phyloP scores from a whole-genome alignment of 1,284 basidiomycete species.

The Hemileia vastatrix region DNA sequence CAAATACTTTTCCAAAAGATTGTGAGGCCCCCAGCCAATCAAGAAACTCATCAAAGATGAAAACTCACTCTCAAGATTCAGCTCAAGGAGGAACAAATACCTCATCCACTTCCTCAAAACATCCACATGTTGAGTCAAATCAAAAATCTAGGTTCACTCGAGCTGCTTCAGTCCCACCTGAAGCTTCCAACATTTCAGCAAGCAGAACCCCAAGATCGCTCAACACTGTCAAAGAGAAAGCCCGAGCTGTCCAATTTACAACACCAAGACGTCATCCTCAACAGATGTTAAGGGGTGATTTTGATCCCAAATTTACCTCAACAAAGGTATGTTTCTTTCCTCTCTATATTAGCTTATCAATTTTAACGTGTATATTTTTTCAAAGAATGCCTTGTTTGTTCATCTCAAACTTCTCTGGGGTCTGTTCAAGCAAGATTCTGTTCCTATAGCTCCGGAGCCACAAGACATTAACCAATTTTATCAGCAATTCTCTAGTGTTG shows the following conservation, averaged over 20 bases:
- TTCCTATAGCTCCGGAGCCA: not conserved
- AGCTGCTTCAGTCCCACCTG: slow-evolving; percentile 1
- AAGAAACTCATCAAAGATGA: not conserved
- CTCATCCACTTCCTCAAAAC: not conserved
- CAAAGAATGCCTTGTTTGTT: not conserved
- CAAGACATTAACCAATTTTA: not conserved
- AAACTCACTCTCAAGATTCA: not conserved
- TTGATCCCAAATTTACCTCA: not conserved
- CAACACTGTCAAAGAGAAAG: no score
- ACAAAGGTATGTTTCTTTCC: slow-evolving; percentile 4
- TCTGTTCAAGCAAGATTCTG: not conserved
- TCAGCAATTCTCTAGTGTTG: not conserved
- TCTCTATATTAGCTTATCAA: not conserved
- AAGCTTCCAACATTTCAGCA: not conserved
- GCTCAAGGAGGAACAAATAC: not conserved
- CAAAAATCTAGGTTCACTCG: not conserved
- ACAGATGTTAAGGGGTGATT: slow-evolving; percentile 1
- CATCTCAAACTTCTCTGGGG: slow-evolving; percentile 3
- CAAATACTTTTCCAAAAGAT: not conserved
- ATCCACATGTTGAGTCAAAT: not conserved
- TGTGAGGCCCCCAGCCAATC: not conserved
- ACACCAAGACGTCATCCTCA: slow-evolving; percentile 2
- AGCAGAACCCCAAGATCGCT: not conserved
- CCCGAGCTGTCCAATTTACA: not conserved
- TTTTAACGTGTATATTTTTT: not conserved